Conservation (phyloP, 2,329 filamentous ascomycete species). For the Trichoderma atrobrunneum region DNA sequence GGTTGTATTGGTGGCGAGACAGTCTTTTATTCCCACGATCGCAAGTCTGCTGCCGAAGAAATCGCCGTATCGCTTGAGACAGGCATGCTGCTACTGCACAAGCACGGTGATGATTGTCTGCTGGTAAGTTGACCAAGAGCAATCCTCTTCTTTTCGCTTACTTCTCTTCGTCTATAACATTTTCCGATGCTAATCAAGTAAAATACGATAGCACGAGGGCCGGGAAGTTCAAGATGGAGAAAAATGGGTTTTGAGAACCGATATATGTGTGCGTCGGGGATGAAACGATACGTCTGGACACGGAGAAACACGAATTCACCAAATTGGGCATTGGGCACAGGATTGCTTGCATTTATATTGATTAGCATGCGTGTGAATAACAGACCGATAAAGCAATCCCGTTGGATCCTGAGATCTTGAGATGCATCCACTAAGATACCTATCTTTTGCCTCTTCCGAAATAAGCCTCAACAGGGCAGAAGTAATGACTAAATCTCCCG, state of each 20-base stretch:
- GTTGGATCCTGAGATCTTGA: background rate
- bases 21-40: constrained; percentile 78
- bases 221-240: constrained; percentile 74
- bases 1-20: constrained; percentile 85
- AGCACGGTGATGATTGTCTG: constrained; percentile 85
- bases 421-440: background rate
- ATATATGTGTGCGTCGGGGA: constrained; percentile 61
- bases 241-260: constrained; percentile 88
- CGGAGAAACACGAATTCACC: background rate
- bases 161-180: background rate
- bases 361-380: background rate
- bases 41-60: constrained; percentile 56
- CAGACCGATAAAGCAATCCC: no score
- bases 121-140: constrained; percentile 49
- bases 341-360: background rate
- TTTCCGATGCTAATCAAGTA: constrained; percentile 26
- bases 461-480: background rate
- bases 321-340: background rate
- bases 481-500: no score
- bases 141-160: background rate
- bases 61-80: constrained; percentile 72
- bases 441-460: background rate
- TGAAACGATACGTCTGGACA: background rate
- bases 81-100: constrained; percentile 83
- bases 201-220: constrained; percentile 66